These are phyloP conservation scores for Taphrina communis DNA, from an alignment of 1,139 yeast genomes.

Conservation along the genomic window DNA sequence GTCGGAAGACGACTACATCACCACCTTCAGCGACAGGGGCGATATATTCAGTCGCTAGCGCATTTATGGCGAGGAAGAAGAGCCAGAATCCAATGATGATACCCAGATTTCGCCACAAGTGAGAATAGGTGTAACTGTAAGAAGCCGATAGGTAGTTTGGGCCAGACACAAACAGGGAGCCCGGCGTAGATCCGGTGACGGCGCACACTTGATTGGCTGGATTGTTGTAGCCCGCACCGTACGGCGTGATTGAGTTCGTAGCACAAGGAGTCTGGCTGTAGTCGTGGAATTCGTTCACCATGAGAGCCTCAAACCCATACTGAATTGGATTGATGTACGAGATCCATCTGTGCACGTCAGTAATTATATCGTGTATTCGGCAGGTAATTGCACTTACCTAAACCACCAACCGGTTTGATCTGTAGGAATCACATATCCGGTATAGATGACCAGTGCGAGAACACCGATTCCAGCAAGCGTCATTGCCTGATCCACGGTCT, in stretches of 20 bases:
- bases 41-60: constrained; percentile 67
- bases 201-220: constrained; percentile 61
- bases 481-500: constrained; percentile 65
- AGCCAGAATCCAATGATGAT: constrained; percentile 63
- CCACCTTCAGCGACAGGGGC: constrained; percentile 83
- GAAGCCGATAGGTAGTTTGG: constrained; percentile 59
- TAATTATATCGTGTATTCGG: constrained; percentile 49
- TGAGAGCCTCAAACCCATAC: constrained; percentile 62
- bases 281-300: constrained; percentile 65
- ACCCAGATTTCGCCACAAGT: constrained; percentile 87
- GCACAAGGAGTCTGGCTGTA: constrained; percentile 58
- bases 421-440: constrained; percentile 66
- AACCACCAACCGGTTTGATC: constrained; percentile 40
- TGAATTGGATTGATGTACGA: constrained; percentile 64
- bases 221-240: constrained; percentile 54
- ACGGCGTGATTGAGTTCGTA: constrained; percentile 53
- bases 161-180: constrained; percentile 63
- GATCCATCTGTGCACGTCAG: constrained; percentile 60
- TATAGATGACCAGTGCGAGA: constrained; percentile 61
- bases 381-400: constrained; percentile 20
- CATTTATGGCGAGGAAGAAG: constrained; percentile 63
- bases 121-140: constrained; percentile 60
- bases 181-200: constrained; percentile 68
- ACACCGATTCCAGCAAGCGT: constrained; percentile 65
- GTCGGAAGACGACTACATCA: constrained; percentile 73